Percentiles rank a stretch among this genome's conserved stretches.
phyloP scores from a whole-genome alignment of 1,139 yeast genomes.

The Lizanozyma gosingica region DNA sequence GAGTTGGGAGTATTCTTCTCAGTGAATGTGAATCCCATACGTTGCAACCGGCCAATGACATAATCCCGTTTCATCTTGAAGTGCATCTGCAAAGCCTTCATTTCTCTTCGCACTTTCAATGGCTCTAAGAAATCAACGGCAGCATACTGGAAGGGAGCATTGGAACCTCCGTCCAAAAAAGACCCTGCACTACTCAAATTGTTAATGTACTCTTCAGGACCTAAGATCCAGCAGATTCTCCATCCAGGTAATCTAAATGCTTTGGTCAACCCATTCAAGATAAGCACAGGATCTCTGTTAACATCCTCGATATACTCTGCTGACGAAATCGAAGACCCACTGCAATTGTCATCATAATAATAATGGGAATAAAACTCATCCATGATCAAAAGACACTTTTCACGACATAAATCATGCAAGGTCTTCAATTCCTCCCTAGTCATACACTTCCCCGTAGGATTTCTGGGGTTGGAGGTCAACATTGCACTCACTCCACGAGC shows the following conservation, averaged over 20 bases:
- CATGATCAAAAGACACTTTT: conserved; percentile 52
- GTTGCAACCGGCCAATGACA: conserved; percentile 39
- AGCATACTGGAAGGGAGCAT: conserved; percentile 58
- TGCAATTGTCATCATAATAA: conserved; percentile 50
- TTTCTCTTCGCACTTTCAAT: conserved; percentile 40
- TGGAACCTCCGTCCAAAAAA: conserved; percentile 57
- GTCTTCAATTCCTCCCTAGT: conserved; percentile 41
- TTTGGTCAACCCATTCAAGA: conserved; percentile 57
- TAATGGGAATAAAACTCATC: conserved; percentile 62
- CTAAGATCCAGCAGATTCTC: conserved; percentile 63
- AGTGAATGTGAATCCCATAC: conserved; percentile 51
- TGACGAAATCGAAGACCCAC: conserved; percentile 49
- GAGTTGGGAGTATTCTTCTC: conserved; percentile 45
- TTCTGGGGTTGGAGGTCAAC: conserved; percentile 57
- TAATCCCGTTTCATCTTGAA: conserved; percentile 57
- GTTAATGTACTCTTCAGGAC: conserved; percentile 55
- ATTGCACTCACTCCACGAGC: conserved; percentile 56
- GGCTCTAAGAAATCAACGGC: conserved; percentile 55
- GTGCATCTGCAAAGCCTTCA: conserved; percentile 54
- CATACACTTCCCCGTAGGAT: conserved; percentile 58
- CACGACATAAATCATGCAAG: conserved; percentile 50
- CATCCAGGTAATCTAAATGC: conserved; percentile 63
- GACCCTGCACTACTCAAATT: conserved; percentile 59
- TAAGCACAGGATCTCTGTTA: conserved; percentile 52
- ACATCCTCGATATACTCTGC: conserved; percentile 52